These are phyloP conservation scores for Russula compacta DNA, from an alignment of 768 basidiomycete species.

Conservation along the genomic window DNA sequence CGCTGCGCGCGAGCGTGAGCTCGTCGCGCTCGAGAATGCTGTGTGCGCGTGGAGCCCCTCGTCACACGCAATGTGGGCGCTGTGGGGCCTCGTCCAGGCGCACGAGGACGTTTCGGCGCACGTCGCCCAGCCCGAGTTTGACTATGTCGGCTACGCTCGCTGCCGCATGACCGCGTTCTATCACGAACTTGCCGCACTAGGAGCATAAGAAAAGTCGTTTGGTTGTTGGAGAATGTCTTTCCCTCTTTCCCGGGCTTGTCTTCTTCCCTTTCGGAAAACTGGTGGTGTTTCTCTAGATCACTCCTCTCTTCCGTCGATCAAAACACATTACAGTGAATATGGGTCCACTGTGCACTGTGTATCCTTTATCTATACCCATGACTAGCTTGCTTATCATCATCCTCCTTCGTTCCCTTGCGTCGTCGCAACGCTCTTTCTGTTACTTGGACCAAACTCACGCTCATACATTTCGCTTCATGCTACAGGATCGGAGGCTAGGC, in stretches of 20 bases:
- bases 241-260: background rate
- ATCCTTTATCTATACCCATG: no score
- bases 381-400: background rate
- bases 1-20: constrained; percentile 33
- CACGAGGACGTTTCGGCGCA: constrained; percentile 58
- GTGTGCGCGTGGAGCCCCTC: constrained; percentile 85
- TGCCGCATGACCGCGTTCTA: constrained; percentile 60
- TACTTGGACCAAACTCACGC: no score
- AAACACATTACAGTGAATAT: no score
- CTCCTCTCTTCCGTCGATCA: background rate
- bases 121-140: constrained; percentile 66
- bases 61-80: constrained; percentile 84
- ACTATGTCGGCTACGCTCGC: constrained; percentile 78
- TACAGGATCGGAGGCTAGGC: background rate
- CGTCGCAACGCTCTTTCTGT: background rate
- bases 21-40: constrained; percentile 62
- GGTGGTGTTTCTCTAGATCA: background rate
- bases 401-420: no score
- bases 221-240: background rate
- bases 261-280: background rate
- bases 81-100: constrained; percentile 93
- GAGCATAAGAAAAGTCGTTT: constrained; percentile 20
- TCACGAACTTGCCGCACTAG: constrained; percentile 42
- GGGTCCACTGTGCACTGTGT: background rate
- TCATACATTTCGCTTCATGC: background rate